These are phyloP conservation scores for Tagetes erecta DNA, from an alignment of 129 eudicot species.

Conservation along the genomic window DNA sequence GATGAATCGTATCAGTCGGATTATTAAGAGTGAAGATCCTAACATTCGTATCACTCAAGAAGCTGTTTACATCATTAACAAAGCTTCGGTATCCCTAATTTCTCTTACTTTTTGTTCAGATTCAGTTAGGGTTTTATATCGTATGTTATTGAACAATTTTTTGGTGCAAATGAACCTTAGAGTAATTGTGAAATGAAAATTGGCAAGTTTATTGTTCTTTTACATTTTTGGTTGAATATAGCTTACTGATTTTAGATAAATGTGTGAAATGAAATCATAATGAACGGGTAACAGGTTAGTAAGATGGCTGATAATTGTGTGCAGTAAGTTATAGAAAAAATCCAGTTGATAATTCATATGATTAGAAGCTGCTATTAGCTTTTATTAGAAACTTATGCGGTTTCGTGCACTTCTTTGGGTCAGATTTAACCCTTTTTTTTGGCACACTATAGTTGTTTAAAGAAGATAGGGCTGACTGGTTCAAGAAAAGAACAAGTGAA, in stretches of 20 bases:
- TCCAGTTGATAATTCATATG: background rate
- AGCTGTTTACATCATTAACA: constrained; percentile 68
- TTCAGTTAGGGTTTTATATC: constrained; percentile 27
- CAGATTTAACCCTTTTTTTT: constrained; percentile 6
- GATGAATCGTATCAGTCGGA: constrained; percentile 58
- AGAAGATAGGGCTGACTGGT: constrained; percentile 10
- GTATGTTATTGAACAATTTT: background rate
- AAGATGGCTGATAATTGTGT: constrained; percentile 4
- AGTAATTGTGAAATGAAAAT: background rate
- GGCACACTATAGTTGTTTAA: background rate
- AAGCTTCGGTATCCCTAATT: constrained; percentile 62
- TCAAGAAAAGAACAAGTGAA: constrained; percentile 12
- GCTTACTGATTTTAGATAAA: constrained; percentile 5
- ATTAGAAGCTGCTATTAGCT: background rate
- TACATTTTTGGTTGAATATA: background rate
- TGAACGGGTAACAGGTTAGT: background rate
- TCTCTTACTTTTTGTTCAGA: background rate
- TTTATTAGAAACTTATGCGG: background rate
- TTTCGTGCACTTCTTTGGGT: constrained; percentile 11
- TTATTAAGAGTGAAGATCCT: constrained; percentile 58
- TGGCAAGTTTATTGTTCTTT: background rate
- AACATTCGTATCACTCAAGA: constrained; percentile 56
- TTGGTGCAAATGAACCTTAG: background rate
- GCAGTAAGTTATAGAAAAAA: constrained; percentile 1
- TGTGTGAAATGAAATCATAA: background rate